Base-by-base conservation (phyloP, 495 filamentous ascomycete genomes). In the Penicillium coprophilum region DNA sequence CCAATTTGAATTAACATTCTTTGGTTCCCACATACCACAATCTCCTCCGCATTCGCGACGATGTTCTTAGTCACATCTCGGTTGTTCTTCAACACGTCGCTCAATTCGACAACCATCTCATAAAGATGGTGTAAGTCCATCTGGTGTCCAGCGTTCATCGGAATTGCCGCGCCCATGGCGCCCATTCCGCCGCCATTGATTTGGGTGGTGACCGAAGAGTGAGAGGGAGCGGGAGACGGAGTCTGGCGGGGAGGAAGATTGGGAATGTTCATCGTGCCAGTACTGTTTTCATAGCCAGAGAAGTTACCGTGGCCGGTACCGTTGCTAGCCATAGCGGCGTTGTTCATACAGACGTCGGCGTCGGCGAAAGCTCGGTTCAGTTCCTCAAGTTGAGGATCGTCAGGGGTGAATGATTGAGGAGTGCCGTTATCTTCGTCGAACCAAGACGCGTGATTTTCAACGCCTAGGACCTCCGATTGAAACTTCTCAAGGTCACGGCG, bases 71-170 rank as follows among this genome's bases (percentile, higher is more conserved):
- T 87, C 48, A 88, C 82, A 52, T 87, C 86, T 51, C 89, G 83
- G 68, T 94, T 96, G 40, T 87, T 83, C 62, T 86, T 85, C 19
- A 92, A 78, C 55, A 90, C 81, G 23, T 86, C 82, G 56, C 86
- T 89, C 60, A 96, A 75, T 67, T 93, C 87, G 54, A 92, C 79
- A 17, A 96, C 87, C 82, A 92, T 87, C 45, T 85, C 80, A 67
- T 91, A 92, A 41, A 96, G 82, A 68, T 90, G 87, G 65, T 91
- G 90, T 57, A 94, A 82, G 68, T 96, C 91, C 75, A 89, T 88
- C 74, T 93, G 88, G 63, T 93, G 89, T 19, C 90, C 90, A 21
- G 89, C 89, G 53, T 86, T 87, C 65, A 87, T 86, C 19, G 88
- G 86, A 48, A 84, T 67, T 20, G 67, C 71, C 17, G 76, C 60